A percentile compares a stretch with the other conserved stretches of the same genome.
phyloP scores from a whole-genome alignment of 179 eudicot species.

The Actinidia polygama region DNA sequence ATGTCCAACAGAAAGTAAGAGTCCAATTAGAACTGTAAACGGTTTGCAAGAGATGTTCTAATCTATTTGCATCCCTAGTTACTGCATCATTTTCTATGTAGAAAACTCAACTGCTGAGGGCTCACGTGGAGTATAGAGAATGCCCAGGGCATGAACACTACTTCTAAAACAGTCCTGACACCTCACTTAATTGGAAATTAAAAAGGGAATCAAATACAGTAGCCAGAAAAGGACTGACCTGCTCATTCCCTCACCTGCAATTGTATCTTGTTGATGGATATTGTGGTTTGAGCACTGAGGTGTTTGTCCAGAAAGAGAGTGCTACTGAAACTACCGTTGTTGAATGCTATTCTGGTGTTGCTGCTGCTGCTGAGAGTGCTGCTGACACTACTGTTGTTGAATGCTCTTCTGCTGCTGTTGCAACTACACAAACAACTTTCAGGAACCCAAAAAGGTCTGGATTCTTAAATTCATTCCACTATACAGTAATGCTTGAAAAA shows the following conservation, averaged over 20 bases:
- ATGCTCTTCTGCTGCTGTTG: conserved; percentile 41
- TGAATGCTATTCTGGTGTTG: conserved; percentile 46
- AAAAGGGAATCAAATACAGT: not conserved
- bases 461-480: not conserved
- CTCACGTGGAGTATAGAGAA: not conserved
- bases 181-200: not conserved
- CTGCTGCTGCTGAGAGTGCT: conserved; percentile 64
- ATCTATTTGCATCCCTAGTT: conserved; percentile 5
- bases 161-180: not conserved
- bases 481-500: conserved; percentile 9
- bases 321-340: conserved; percentile 70
- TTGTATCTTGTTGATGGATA: conserved; percentile 58
- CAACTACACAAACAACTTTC: conserved; percentile 32
- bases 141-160: not conserved
- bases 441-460: not conserved
- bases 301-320: conserved; percentile 63
- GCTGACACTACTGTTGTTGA: conserved; percentile 64
- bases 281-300: conserved; percentile 61
- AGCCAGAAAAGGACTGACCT: conserved; percentile 52
- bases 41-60: not conserved
- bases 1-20: not conserved
- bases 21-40: not conserved
- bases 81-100: not conserved
- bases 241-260: conserved; percentile 86
- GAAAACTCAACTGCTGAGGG: not conserved